Percentiles rank a stretch among this genome's conserved stretches.
These are phyloP conservation scores for Clavariopsis aquatica DNA, from an alignment of 495 filamentous ascomycete genomes.

Conservation along the genomic window DNA sequence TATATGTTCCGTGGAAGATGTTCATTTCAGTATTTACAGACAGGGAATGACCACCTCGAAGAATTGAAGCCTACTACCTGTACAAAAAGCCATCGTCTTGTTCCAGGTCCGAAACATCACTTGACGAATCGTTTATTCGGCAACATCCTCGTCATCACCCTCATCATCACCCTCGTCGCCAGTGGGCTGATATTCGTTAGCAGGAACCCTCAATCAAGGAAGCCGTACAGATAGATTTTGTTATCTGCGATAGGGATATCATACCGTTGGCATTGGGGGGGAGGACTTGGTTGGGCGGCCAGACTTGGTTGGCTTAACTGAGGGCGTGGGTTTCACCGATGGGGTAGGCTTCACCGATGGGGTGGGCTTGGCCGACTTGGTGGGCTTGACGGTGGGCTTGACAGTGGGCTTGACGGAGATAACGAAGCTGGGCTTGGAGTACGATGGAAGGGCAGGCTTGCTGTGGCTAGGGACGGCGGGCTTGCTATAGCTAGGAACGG, in stretches of 20 bases:
- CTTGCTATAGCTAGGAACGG: neutral
- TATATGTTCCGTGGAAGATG: neutral
- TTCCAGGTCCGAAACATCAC: neutral
- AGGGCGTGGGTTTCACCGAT: neutral
- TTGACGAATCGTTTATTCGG: neutral
- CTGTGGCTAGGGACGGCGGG: neutral
- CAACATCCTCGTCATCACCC: conserved; percentile 1
- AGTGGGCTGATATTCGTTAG: neutral
- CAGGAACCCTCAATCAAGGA: neutral
- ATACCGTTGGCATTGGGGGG: conserved; percentile 21
- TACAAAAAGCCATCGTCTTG: neutral
- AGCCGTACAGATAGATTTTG: neutral
- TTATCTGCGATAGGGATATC: neutral
- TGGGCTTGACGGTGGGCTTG: neutral
- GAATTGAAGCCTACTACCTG: neutral
- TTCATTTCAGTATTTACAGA: neutral
- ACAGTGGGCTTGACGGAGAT: conserved; percentile 2
- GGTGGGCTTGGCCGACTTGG: neutral
- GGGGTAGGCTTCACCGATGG: neutral
- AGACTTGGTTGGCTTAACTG: neutral
- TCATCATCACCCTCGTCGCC: conserved; percentile 22
- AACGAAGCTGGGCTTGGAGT: conserved; percentile 9
- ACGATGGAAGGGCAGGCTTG: neutral
- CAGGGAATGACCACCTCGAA: neutral
- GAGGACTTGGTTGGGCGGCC: conserved; percentile 1